Evolutionary conservation across 2,329 filamentous ascomycete genomes (phyloP).

Genomic region (Penicillium sp.): DNA sequence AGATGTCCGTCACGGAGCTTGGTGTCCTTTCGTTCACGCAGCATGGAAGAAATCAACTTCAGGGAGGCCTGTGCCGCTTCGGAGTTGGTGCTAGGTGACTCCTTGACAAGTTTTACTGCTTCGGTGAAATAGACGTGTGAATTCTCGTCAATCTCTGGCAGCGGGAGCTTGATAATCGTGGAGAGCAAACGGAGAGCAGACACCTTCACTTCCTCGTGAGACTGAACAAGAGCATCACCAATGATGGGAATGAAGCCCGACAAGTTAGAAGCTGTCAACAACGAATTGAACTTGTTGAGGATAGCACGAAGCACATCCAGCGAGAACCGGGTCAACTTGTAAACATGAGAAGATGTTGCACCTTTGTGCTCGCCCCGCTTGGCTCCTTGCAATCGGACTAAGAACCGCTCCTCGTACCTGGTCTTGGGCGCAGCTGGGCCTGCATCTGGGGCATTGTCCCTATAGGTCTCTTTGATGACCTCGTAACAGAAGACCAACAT

Average conservation of each 20-base stretch:
- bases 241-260: constrained; percentile 83
- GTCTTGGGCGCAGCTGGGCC: constrained; percentile 25
- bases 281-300: constrained; percentile 77
- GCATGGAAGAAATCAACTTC: constrained; percentile 79
- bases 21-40: constrained; percentile 75
- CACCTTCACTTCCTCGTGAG: constrained; percentile 89
- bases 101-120: constrained; percentile 75
- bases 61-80: constrained; percentile 84
- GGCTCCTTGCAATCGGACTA: constrained; percentile 72
- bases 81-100: constrained; percentile 71
- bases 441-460: constrained; percentile 51
- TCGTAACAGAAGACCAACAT: constrained; percentile 95
- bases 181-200: constrained; percentile 81
- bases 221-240: constrained; percentile 78
- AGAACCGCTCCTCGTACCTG: constrained; percentile 55
- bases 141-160: constrained; percentile 66
- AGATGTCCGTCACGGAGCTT: constrained; percentile 76
- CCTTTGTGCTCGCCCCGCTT: constrained; percentile 71
- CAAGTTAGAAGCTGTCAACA: constrained; percentile 77
- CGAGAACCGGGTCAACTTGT: constrained; percentile 85
- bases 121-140: constrained; percentile 79
- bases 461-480: constrained; percentile 82
- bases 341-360: constrained; percentile 72
- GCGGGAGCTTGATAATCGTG: constrained; percentile 78
- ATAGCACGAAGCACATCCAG: constrained; percentile 81